These are phyloP conservation scores for Lasiosphaeriaceae sp. DNA, from an alignment of 495 filamentous ascomycete genomes.

Conservation along the genomic window DNA sequence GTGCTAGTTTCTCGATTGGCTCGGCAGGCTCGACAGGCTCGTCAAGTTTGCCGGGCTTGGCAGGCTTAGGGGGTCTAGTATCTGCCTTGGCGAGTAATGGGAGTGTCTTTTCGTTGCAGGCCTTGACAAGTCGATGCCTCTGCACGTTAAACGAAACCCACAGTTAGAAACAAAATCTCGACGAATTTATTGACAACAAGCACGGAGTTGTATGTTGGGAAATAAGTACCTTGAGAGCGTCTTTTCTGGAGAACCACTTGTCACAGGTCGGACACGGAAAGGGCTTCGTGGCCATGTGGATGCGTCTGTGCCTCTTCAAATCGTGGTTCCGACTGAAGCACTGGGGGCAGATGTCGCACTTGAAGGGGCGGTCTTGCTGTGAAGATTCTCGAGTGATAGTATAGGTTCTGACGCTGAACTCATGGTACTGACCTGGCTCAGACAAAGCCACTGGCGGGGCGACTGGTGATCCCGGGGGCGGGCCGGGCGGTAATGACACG, in stretches of 20 bases:
- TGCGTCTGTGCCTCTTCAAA: slow-evolving; percentile 89
- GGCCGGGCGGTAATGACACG: background rate
- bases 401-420: slow-evolving; percentile 12
- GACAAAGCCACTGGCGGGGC: background rate
- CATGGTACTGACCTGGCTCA: slow-evolving; percentile 14
- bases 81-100: no score
- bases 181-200: background rate
- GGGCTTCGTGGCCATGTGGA: slow-evolving; percentile 90
- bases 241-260: slow-evolving; percentile 94
- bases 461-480: background rate
- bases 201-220: background rate
- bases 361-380: slow-evolving; percentile 75
- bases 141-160: background rate
- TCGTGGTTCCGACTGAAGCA: slow-evolving; percentile 97
- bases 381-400: slow-evolving; percentile 10
- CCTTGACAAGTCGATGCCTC: slow-evolving; percentile 17
- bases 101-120: slow-evolving; percentile 1
- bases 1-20: background rate
- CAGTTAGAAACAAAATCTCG: background rate
- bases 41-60: no score
- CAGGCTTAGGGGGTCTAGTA: no score
- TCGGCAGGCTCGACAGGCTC: background rate
- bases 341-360: slow-evolving; percentile 87
- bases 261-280: slow-evolving; percentile 91
- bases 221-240: slow-evolving; percentile 93